Evolutionary conservation across 2,329 filamentous ascomycete species (phyloP).

Genomic region (Diaporthe australafricana): DNA sequence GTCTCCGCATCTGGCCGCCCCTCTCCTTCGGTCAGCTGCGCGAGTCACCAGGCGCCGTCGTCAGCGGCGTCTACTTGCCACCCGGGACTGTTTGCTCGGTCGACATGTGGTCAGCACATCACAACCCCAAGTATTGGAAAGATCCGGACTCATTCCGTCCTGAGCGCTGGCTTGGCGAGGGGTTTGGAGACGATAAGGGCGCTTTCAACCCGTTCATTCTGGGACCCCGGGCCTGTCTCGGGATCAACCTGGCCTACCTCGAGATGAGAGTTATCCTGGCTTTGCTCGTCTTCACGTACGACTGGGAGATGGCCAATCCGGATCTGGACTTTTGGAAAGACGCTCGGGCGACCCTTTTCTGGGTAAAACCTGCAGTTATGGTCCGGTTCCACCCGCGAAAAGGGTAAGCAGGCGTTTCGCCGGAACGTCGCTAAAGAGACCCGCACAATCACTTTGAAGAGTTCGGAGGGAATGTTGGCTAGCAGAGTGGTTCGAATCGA

Average conservation of each 20-base stretch:
- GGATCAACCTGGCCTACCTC: constrained; percentile 1
- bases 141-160: background rate
- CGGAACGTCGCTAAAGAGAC: too few species aligned
- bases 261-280: constrained; percentile 29
- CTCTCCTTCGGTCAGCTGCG: background rate
- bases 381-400: constrained; percentile 23
- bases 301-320: background rate
- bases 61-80: background rate
- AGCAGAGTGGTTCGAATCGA: too few species aligned
- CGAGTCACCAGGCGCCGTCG: background rate
- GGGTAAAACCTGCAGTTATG: constrained; percentile 45
- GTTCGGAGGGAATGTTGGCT: background rate
- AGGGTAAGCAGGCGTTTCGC: background rate
- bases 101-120: background rate
- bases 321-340: constrained; percentile 25
- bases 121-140: background rate
- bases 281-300: background rate
- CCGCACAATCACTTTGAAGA: background rate
- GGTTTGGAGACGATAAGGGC: background rate
- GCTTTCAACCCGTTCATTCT: constrained; percentile 1
- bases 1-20: background rate
- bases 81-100: background rate
- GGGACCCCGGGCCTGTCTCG: constrained; percentile 1
- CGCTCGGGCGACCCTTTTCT: constrained; percentile 45
- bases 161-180: background rate